These are phyloP conservation scores for Infundibulicybe gibba DNA, from an alignment of 768 basidiomycete genomes.

Conservation along the genomic window DNA sequence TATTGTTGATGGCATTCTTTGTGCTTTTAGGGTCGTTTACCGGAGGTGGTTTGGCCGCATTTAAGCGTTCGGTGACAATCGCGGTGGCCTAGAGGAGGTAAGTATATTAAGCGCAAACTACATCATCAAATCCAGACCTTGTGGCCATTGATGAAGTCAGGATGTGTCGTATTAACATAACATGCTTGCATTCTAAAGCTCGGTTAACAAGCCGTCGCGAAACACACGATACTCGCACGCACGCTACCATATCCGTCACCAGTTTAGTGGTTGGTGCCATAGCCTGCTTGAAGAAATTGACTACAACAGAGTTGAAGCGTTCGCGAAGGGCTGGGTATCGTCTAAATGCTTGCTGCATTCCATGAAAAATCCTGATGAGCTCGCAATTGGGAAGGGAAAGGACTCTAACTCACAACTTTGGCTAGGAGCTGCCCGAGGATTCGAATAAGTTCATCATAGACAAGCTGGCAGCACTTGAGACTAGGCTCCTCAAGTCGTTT, in stretches of 20 bases:
- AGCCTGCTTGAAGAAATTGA: conserved; percentile 92
- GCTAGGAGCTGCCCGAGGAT: conserved; percentile 88
- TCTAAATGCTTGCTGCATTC: conserved; percentile 84
- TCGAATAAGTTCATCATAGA: conserved; percentile 96
- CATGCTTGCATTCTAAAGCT: conserved; percentile 88
- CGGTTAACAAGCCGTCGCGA: conserved; percentile 4
- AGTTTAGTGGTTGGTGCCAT: conserved; percentile 96
- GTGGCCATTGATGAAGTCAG: conserved; percentile 97
- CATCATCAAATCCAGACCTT: conserved; percentile 41
- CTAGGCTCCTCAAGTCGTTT: conserved; percentile 92
- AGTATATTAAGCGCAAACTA: conserved; percentile 3
- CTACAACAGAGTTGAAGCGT: conserved; percentile 92
- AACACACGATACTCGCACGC: not conserved
- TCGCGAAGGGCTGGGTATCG: conserved; percentile 96
- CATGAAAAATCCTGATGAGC: conserved; percentile 3
- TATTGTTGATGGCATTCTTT: conserved; percentile 77
- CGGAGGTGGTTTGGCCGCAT: conserved; percentile 66
- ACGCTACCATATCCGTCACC: conserved; percentile 90
- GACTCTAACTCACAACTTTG: conserved; percentile 70
- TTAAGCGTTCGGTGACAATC: conserved; percentile 79
- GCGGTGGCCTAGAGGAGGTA: conserved; percentile 66
- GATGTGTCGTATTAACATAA: conserved; percentile 99
- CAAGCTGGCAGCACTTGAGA: conserved; percentile 90
- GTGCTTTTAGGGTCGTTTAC: conserved; percentile 64
- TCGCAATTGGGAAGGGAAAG: conserved; percentile 1